Evolutionary conservation across 1,284 basidiomycete genomes (phyloP), one percentile per base, ranked within the genome.

Genomic region (Meripilus lineatus): DNA sequence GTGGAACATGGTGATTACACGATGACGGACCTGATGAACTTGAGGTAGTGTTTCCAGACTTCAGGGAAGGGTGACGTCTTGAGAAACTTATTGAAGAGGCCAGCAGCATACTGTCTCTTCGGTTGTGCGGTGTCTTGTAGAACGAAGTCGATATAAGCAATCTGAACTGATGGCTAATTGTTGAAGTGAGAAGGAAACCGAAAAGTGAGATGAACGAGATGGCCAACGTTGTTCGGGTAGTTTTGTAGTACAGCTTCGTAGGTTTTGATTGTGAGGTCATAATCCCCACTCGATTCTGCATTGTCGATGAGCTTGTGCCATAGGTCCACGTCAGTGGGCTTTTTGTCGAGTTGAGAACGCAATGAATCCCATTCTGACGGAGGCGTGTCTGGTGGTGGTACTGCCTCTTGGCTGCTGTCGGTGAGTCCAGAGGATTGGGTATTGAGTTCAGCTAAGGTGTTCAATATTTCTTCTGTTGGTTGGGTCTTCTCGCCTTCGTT

Each of bases 31-130:
- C 87, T 77, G 55, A 93, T 85, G 61, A 89, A 92, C 37, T 75
- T 81, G 54, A 93, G 69, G 62, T 93, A 93, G 59, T 85, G 89
- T 56, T 81, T 84, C 86, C 90, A 93, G 1, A 95, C 69, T 48
- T 93, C 89, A 47, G 93, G 88, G 35, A 84, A 85, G 5, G 89
- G 84, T 0, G 91, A 92, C 1, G 77, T 77, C 60, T 81, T 82
- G 50, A 95, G 66, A 63, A 89, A 94, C 40, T 81, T 76, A 55
- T 83, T 84, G 71, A 95, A 94, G 17, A 92, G 65, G 14, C 75
- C 72, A 67, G 90, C 84, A 23, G 84, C 87, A 57, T 81, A 80
- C 50, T 75, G 74, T 62, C 86, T 87, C 18, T 77, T 72, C 17
- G 72, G 68, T 21, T 73, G 76, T 50, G 75, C 72, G 1, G 53